These are phyloP conservation scores for Diaporthe humulicola DNA, from an alignment of 2,329 filamentous ascomycete species.

Conservation along the genomic window DNA sequence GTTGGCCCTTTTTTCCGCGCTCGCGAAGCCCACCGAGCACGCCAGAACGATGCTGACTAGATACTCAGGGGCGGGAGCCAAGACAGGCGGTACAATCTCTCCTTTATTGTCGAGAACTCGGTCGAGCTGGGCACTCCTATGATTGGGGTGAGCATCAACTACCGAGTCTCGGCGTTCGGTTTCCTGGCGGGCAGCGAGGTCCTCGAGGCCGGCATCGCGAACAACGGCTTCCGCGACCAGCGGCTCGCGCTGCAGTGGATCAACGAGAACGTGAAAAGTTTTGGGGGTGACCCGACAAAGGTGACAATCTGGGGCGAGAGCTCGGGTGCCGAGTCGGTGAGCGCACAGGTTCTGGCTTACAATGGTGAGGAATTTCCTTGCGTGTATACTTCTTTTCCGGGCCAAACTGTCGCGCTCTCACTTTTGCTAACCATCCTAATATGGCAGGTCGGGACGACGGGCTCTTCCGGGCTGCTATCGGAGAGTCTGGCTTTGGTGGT, in stretches of 20 bases:
- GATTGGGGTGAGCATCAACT: slow-evolving; percentile 63
- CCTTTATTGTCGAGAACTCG: slow-evolving; percentile 66
- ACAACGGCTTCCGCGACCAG: slow-evolving; percentile 64
- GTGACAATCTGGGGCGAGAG: slow-evolving; percentile 67
- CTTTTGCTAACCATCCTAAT: not conserved
- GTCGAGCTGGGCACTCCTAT: slow-evolving; percentile 60
- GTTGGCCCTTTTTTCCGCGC: too few species aligned
- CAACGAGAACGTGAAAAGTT: slow-evolving; percentile 59
- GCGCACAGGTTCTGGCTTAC: slow-evolving; percentile 61
- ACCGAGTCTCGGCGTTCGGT: slow-evolving; percentile 61
- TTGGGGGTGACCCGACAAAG: slow-evolving; percentile 59
- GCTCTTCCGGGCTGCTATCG: slow-evolving; percentile 64
- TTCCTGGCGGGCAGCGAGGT: slow-evolving; percentile 60
- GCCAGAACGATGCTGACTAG: slow-evolving; percentile 27
- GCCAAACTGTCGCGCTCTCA: too few species aligned
- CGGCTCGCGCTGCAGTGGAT: slow-evolving; percentile 61
- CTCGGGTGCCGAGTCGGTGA: slow-evolving; percentile 61
- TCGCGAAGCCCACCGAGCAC: not conserved
- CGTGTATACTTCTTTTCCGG: not conserved
- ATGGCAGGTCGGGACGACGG: slow-evolving; percentile 57
- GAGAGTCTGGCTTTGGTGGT: slow-evolving; percentile 60
- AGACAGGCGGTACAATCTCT: slow-evolving; percentile 71
- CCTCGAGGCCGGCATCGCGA: slow-evolving; percentile 57
- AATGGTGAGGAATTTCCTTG: slow-evolving; percentile 49
- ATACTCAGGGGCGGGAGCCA: slow-evolving; percentile 45